A percentile compares a stretch with the other conserved stretches of the same genome.
These are phyloP conservation scores for Alternaria sp. DNA, from an alignment of 2,329 filamentous ascomycete species.

Conservation along the genomic window DNA sequence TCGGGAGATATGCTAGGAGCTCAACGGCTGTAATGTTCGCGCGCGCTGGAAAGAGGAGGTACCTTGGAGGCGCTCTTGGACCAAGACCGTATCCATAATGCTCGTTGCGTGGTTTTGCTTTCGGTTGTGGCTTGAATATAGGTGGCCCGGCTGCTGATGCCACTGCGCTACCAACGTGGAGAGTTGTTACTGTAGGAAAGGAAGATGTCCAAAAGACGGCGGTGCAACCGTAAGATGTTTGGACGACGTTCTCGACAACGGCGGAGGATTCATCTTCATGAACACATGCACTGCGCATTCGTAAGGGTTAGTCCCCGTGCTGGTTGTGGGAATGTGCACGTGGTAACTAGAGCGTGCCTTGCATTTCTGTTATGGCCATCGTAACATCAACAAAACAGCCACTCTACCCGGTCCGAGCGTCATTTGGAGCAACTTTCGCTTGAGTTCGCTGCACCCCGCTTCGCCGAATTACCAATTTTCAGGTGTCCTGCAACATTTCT, in stretches of 20 bases:
- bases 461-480: background rate
- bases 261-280: background rate
- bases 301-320: background rate
- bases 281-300: background rate
- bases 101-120: background rate
- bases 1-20: constrained; percentile 35
- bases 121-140: background rate
- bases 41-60: constrained; percentile 25
- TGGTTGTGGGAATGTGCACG: constrained; percentile 6
- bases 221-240: background rate
- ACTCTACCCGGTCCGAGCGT: constrained; percentile 19
- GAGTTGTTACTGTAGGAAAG: background rate
- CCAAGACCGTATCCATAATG: constrained; percentile 10
- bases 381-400: constrained; percentile 15
- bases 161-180: background rate
- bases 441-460: constrained; percentile 2
- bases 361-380: background rate
- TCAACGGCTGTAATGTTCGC: constrained; percentile 36
- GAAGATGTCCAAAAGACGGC: background rate
- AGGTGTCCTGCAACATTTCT: background rate
- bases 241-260: background rate
- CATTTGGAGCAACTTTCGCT: constrained; percentile 6
- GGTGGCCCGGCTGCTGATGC: background rate
- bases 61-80: constrained; percentile 15
- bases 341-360: constrained; percentile 9